These are phyloP conservation scores for Cytospora schulzeri DNA, from an alignment of 2,329 filamentous ascomycete genomes.

Conservation along the genomic window DNA sequence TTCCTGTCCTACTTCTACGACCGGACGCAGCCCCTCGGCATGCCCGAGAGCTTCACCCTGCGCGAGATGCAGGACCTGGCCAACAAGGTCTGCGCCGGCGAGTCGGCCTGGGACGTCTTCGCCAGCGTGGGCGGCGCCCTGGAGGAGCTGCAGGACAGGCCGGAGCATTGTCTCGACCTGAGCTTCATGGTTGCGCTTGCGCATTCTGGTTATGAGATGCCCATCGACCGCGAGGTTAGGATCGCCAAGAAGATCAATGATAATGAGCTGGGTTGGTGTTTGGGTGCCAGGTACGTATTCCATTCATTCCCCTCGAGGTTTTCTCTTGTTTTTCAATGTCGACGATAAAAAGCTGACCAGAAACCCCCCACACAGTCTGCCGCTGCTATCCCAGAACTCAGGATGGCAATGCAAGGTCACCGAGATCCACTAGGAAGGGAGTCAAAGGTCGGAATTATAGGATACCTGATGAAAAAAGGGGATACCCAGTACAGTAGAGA, in stretches of 20 bases:
- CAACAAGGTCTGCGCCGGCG: constrained; percentile 79
- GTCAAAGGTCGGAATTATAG: constrained; percentile 29
- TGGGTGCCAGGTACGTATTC: constrained; percentile 83
- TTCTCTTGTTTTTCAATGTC: no score
- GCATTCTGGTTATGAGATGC: constrained; percentile 98
- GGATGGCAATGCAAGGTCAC: constrained; percentile 90
- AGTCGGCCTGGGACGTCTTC: constrained; percentile 78
- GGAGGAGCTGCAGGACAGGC: constrained; percentile 76
- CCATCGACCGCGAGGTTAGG: constrained; percentile 91
- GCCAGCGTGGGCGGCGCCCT: constrained; percentile 74
- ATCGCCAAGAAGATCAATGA: constrained; percentile 99
- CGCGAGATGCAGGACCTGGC: constrained; percentile 87
- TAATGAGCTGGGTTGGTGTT: constrained; percentile 96
- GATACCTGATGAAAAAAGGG: constrained; percentile 4
- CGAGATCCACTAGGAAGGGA: constrained; percentile 60
- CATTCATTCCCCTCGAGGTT: neutral
- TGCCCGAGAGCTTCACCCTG: constrained; percentile 97
- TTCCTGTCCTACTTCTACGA: constrained; percentile 99
- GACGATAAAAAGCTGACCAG: constrained; percentile 4
- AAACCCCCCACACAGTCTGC: constrained; percentile 68
- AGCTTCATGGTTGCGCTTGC: constrained; percentile 95
- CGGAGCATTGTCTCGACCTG: constrained; percentile 91
- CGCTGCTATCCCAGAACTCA: constrained; percentile 76
- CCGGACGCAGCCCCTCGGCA: constrained; percentile 88
- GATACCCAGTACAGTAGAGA: neutral